These are phyloP conservation scores for Diaporthe humulicola DNA, from an alignment of 2,329 filamentous ascomycete genomes.

Conservation along the genomic window DNA sequence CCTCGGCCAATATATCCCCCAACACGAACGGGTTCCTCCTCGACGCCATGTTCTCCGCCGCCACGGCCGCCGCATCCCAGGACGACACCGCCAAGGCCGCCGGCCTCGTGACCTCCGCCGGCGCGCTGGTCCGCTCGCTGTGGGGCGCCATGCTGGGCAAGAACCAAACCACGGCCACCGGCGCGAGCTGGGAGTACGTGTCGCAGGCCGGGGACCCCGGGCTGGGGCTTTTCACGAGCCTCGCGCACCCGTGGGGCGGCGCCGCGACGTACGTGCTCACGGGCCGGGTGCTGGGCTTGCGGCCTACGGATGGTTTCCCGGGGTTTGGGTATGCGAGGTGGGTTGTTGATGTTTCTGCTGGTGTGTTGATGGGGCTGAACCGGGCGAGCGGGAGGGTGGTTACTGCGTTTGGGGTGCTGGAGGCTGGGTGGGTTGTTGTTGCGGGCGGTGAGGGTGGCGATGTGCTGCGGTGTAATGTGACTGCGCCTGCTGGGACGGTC, in stretches of 20 bases:
- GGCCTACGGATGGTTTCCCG: not conserved
- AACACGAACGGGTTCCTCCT: conserved; percentile 61
- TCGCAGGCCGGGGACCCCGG: conserved; percentile 54
- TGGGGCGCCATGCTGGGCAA: conserved; percentile 58
- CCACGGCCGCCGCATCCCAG: conserved; percentile 47
- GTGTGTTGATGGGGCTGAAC: not conserved
- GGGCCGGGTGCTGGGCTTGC: conserved; percentile 45
- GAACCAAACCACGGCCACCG: conserved; percentile 50
- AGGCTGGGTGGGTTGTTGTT: not conserved
- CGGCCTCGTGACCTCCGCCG: conserved; percentile 49
- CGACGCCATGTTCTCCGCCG: conserved; percentile 40
- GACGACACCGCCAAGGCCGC: conserved; percentile 43
- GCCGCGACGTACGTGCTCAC: conserved; percentile 60
- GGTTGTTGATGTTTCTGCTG: not conserved
- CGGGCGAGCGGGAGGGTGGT: not conserved
- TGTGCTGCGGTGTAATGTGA: not conserved
- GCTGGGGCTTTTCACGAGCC: conserved; percentile 56
- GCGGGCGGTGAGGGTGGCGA: not conserved
- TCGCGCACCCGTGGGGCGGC: conserved; percentile 59
- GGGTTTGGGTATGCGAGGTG: not conserved
- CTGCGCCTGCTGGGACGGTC: not conserved
- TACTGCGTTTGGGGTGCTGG: not conserved
- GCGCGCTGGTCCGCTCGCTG: conserved; percentile 42
- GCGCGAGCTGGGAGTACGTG: conserved; percentile 61
- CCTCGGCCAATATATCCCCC: conserved; percentile 54